phyloP scores from a whole-genome alignment of 1,284 basidiomycete species.

The Inonotus hispidus region DNA sequence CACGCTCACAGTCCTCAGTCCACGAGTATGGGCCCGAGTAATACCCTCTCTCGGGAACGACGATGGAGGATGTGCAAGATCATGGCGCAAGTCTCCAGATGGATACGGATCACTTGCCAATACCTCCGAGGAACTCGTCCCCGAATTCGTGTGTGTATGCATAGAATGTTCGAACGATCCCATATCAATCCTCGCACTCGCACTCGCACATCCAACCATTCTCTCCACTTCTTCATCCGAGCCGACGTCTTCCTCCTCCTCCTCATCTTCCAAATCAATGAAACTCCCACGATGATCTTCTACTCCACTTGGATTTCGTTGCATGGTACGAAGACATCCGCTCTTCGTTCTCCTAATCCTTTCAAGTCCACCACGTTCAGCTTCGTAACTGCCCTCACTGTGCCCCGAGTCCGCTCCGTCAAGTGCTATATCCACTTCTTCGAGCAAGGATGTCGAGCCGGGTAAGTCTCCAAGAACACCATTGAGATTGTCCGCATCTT shows the following conservation, averaged over 20 bases:
- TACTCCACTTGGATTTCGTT: background rate
- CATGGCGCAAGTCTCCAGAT: background rate
- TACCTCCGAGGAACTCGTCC: background rate
- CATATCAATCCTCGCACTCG: conserved; percentile 5
- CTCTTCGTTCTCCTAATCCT: background rate
- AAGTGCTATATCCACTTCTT: background rate
- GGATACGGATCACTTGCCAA: background rate
- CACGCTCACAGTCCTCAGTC: background rate
- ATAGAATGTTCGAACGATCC: background rate
- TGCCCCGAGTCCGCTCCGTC: background rate
- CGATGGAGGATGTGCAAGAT: background rate
- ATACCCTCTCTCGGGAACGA: background rate
- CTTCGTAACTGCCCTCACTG: background rate
- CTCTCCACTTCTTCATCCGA: conserved; percentile 26
- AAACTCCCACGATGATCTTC: background rate
- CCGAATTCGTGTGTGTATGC: background rate
- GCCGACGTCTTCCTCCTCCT: conserved; percentile 12
- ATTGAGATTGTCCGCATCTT: conserved; percentile 10
- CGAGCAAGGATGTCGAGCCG: conserved; percentile 13
- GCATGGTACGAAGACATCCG: background rate
- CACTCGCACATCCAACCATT: conserved; percentile 24
- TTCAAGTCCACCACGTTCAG: background rate
- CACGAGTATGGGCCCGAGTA: background rate
- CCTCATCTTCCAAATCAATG: conserved; percentile 1
- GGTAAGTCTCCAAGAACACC: conserved; percentile 13